Evolutionary conservation across 306 rosid species (phyloP).

Genomic region (Citrullus mucosospermus): DNA sequence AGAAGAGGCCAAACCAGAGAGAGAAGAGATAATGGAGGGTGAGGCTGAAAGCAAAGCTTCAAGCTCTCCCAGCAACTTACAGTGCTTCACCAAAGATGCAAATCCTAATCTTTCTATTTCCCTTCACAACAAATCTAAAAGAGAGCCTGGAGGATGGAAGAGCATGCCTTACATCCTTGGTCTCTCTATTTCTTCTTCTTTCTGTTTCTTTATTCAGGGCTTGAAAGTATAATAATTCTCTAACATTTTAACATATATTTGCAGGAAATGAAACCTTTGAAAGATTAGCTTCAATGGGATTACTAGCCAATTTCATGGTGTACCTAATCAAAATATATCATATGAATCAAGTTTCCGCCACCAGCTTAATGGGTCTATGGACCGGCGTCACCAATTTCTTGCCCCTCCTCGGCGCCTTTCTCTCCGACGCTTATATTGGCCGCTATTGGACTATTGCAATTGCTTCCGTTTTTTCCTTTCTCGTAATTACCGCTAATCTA

Average conservation of each 20-base stretch:
- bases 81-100: too few relatives aligned
- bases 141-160: background rate
- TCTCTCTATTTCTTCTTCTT: background rate
- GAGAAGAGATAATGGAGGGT: background rate
- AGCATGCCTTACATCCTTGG: background rate
- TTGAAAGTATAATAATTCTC: too few relatives aligned
- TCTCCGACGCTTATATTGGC: slow-evolving; percentile 67
- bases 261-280: slow-evolving; percentile 82
- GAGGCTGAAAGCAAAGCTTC: background rate
- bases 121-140: background rate
- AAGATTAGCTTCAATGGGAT: slow-evolving; percentile 59
- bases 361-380: slow-evolving; percentile 58
- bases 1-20: background rate
- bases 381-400: slow-evolving; percentile 39
- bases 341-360: slow-evolving; percentile 55
- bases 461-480: slow-evolving; percentile 38
- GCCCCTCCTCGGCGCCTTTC: slow-evolving; percentile 71
- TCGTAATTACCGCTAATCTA: slow-evolving; percentile 17
- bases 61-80: too few relatives aligned
- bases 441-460: slow-evolving; percentile 66
- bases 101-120: background rate
- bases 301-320: slow-evolving; percentile 73
- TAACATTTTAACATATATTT: too few relatives aligned
- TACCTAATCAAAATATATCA: slow-evolving; percentile 49
- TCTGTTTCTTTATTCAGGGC: background rate